A percentile compares a stretch with the other conserved stretches of the same genome.
Conservation (phyloP, 202 grass and related monocot species). For the Schoenoplectus tabernaemontani region DNA sequence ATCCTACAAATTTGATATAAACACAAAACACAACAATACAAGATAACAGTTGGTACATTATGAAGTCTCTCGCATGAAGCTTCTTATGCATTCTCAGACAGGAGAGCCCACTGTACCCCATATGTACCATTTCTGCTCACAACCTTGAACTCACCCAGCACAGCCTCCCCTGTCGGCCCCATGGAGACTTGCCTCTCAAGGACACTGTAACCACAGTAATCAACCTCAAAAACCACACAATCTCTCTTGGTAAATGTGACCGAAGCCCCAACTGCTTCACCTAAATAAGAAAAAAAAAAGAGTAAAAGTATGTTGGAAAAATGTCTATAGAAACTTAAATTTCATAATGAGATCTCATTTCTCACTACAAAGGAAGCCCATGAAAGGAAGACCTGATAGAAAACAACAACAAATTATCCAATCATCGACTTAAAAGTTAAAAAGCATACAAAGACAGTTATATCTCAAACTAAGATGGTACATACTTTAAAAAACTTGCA, state of each 20-base stretch:
- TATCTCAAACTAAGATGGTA: not conserved
- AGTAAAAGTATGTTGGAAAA: not conserved
- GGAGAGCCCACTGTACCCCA: constrained; percentile 29
- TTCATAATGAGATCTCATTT: no score
- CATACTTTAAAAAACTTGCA: not conserved
- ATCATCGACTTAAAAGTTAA: not conserved
- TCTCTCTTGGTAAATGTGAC: constrained; percentile 35
- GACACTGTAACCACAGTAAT: constrained; percentile 63
- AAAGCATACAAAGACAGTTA: no score
- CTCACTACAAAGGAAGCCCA: not conserved
- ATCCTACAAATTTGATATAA: not conserved
- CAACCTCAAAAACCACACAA: constrained; percentile 52
- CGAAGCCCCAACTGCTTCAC: constrained; percentile 62
- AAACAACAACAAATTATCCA: not conserved
- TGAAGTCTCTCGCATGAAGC: not conserved
- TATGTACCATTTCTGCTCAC: constrained; percentile 39
- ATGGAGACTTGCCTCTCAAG: constrained; percentile 38
- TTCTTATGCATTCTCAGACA: not conserved
- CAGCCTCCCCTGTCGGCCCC: constrained; percentile 12
- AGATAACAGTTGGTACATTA: not conserved
- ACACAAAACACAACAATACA: not conserved
- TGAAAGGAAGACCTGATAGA: no score
- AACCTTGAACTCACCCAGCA: constrained; percentile 25
- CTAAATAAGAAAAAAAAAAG: constrained; percentile 18
- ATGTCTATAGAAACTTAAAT: not conserved